Percentiles rank a stretch among this genome's conserved stretches.
These are phyloP conservation scores for Sugiyamaella mastotermitis DNA, from an alignment of 805 yeast genomes.

Conservation along the genomic window DNA sequence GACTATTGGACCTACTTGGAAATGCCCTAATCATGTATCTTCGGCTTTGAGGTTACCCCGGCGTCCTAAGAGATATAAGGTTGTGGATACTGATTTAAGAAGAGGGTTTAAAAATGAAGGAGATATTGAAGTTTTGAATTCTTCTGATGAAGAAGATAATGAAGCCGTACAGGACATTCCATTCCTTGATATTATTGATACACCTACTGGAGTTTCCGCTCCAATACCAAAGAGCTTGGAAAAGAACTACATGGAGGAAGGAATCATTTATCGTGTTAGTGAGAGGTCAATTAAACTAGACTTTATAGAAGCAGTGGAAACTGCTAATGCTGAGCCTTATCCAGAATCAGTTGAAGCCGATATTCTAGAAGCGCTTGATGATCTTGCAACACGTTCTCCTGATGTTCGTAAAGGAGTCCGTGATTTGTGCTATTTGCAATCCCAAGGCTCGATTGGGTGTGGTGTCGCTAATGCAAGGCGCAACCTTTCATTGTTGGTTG, in stretches of 20 bases:
- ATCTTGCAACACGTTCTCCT: constrained; percentile 23
- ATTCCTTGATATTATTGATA: constrained; percentile 29
- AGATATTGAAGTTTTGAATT: constrained; percentile 46
- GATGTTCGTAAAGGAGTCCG: constrained; percentile 29
- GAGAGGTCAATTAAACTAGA: constrained; percentile 65
- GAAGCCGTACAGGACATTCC: constrained; percentile 17
- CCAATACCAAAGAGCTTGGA: constrained; percentile 22
- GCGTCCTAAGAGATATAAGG: constrained; percentile 43
- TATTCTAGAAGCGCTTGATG: constrained; percentile 34
- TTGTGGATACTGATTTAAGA: constrained; percentile 49
- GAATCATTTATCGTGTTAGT: constrained; percentile 57
- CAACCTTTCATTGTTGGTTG: constrained; percentile 25
- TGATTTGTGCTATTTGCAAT: constrained; percentile 32
- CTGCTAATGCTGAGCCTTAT: constrained; percentile 27
- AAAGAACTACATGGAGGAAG: constrained; percentile 22
- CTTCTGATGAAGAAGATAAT: constrained; percentile 33
- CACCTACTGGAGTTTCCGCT: constrained; percentile 34
- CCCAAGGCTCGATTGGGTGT: constrained; percentile 31
- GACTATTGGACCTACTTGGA: constrained; percentile 76
- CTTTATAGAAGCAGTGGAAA: constrained; percentile 51
- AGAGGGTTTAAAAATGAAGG: constrained; percentile 52
- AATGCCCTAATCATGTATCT: constrained; percentile 81
- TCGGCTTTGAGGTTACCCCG: constrained; percentile 22
- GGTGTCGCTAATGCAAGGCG: constrained; percentile 25
- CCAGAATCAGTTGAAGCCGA: constrained; percentile 29